Evolutionary conservation across 2,329 filamentous ascomycete species (phyloP), one percentile per base, ranked within the genome.

Genomic region (Didymella lethalis): DNA sequence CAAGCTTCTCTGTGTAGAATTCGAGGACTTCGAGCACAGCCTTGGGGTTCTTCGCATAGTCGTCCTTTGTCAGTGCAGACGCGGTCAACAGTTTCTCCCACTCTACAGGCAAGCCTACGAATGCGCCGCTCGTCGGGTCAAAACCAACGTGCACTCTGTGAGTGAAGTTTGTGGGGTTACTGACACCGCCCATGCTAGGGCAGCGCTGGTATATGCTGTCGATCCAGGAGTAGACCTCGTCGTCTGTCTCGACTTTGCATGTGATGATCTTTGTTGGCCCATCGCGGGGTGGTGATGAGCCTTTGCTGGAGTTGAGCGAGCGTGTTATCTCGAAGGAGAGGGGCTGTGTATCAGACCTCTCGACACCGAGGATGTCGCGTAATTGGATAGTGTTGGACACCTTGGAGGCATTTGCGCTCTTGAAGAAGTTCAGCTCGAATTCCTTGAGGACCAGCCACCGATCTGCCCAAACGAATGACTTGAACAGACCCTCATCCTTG

Each of bases 161-260:
- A 25, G 91, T 93, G 81, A 99, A 99, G 81, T 98, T 97, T 65
- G 95, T 98, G 6, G 95, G 95, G 78, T 98, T 97, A 80, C 94
- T 97, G 56, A 99, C 95, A 68, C 95, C 95, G 62, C 95, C 93
- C 92, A 98, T 97, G 63, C 92, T 94, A 18, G 95, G 95, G 77
- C 94, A 98, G 64, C 94, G 90, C 69, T 94, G 93, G 76, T 98
- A 98, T 66, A 99, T 96, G 76, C 93, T 92, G 78, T 99, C 95
- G 72, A 98, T 97, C 95, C 95, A 99, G 71, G 96, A 93, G 78
- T 99, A 99, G 53, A 99, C 88, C 68, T 99, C 95, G 73, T 97
- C 94, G 72, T 99, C 95, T 56, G 89, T 90, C 79, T 97, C 96
- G 70, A 98, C 93, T 75, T 91, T 92, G 77, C 97, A 95, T 64